Conservation (phyloP, 306 rosid genomes). For the Castanopsis chinensis region DNA sequence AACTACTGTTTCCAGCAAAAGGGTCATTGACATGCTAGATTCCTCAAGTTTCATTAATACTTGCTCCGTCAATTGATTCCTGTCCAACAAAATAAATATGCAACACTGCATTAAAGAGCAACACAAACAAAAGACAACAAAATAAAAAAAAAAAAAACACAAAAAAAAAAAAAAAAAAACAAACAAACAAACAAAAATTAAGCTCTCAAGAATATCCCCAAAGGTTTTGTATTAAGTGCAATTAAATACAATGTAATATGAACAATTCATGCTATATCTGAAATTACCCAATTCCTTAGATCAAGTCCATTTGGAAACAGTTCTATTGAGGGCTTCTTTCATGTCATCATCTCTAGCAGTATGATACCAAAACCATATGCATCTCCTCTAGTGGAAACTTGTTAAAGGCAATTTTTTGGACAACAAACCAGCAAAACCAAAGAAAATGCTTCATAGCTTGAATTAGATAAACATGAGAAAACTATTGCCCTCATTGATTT, state of each 20-base stretch:
- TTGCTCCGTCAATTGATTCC: constrained; percentile 65
- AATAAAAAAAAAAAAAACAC: too few species aligned
- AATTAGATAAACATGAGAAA: too few species aligned
- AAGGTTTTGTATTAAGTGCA: too few species aligned
- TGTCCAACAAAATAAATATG: constrained; percentile 42
- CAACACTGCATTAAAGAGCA: neutral
- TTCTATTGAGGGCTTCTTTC: constrained; percentile 12
- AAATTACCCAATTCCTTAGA: constrained; percentile 15
- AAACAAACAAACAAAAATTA: too few species aligned
- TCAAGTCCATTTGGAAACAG: constrained; percentile 17
- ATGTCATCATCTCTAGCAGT: constrained; percentile 25
- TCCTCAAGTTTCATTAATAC: constrained; percentile 54
- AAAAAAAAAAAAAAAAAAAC: too few species aligned
- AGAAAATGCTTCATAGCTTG: neutral
- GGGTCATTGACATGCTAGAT: constrained; percentile 40
- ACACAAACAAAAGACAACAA: neutral
- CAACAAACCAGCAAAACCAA: too few species aligned
- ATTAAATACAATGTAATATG: too few species aligned
- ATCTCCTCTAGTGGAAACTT: constrained; percentile 19
- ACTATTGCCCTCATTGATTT: too few species aligned
- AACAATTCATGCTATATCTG: too few species aligned
- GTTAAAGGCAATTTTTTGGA: too few species aligned
- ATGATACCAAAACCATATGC: constrained; percentile 23
- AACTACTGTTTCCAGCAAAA: constrained; percentile 65
- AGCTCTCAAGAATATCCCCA: too few species aligned